Conservation (phyloP, 1,284 basidiomycete species). For the Ceratobasidium sp. region DNA sequence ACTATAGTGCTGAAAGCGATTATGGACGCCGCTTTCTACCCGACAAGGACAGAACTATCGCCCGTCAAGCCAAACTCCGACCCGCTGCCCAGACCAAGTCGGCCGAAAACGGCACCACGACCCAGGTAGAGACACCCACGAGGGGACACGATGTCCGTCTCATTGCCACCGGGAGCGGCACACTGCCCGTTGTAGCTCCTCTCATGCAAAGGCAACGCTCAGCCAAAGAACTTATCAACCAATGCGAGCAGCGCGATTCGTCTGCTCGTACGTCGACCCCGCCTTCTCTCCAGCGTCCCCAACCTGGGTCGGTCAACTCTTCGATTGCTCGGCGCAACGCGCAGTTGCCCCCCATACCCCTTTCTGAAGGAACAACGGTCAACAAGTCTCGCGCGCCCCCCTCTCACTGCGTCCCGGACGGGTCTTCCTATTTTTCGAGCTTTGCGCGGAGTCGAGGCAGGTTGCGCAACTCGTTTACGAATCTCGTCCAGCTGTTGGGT, state of each 20-base stretch:
- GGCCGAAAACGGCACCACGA: background rate
- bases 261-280: background rate
- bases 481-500: constrained; percentile 30
- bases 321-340: background rate
- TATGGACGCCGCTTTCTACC: background rate
- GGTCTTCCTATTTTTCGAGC: constrained; percentile 23
- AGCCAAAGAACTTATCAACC: constrained; percentile 12
- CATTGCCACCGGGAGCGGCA: background rate
- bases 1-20: constrained; percentile 9
- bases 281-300: background rate
- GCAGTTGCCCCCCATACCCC: constrained; percentile 2
- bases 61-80: background rate
- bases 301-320: background rate
- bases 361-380: background rate
- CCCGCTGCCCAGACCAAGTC: background rate
- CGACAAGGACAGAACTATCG: background rate
- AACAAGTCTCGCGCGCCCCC: background rate
- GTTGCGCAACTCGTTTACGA: constrained; percentile 34
- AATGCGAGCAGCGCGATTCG: constrained; percentile 19
- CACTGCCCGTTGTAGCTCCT: background rate
- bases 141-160: background rate
- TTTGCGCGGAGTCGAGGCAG: constrained; percentile 31
- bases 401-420: constrained; percentile 21
- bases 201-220: constrained; percentile 20
- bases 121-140: background rate